A percentile compares a stretch with the other conserved stretches of the same genome.
phyloP scores from a whole-genome alignment of 169 alveolate genomes.

The Cryptosporidium canis region DNA sequence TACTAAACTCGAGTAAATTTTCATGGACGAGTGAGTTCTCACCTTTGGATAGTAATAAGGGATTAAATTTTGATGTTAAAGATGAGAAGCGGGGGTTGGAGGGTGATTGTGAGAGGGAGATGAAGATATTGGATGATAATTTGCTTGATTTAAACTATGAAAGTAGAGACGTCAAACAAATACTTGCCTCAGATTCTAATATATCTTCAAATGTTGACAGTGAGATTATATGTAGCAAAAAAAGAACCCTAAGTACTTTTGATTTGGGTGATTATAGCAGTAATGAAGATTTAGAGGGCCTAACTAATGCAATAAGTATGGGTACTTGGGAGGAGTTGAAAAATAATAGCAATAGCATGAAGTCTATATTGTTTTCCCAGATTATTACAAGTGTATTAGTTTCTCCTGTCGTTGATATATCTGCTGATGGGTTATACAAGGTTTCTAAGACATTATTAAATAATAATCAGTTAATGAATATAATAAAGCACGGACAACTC shows the following conservation, averaged over 20 bases:
- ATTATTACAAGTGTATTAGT: constrained; percentile 47
- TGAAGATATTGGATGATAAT: background rate
- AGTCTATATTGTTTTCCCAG: constrained; percentile 53
- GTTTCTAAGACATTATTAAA: constrained; percentile 12
- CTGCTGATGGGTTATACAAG: constrained; percentile 37
- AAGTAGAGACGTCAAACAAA: background rate
- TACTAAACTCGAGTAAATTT: constrained; percentile 17
- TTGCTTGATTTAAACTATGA: constrained; percentile 35
- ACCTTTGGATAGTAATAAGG: constrained; percentile 11
- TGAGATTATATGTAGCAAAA: background rate
- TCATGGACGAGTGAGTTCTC: constrained; percentile 59
- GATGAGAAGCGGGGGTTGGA: background rate
- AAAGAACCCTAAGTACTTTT: background rate
- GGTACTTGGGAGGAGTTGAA: constrained; percentile 10
- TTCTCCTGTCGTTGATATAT: constrained; percentile 38
- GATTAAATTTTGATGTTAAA: background rate
- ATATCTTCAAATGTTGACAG: background rate
- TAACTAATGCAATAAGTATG: background rate
- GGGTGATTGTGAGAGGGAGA: background rate
- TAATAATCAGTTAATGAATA: constrained; percentile 39
- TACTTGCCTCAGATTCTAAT: background rate
- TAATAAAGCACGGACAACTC: constrained; percentile 34
- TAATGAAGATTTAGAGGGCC: background rate
- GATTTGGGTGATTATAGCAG: background rate
- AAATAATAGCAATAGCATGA: constrained; percentile 25